Evolutionary conservation across 2,329 filamentous ascomycete species (phyloP).

Genomic region (Xylariaceae sp.): DNA sequence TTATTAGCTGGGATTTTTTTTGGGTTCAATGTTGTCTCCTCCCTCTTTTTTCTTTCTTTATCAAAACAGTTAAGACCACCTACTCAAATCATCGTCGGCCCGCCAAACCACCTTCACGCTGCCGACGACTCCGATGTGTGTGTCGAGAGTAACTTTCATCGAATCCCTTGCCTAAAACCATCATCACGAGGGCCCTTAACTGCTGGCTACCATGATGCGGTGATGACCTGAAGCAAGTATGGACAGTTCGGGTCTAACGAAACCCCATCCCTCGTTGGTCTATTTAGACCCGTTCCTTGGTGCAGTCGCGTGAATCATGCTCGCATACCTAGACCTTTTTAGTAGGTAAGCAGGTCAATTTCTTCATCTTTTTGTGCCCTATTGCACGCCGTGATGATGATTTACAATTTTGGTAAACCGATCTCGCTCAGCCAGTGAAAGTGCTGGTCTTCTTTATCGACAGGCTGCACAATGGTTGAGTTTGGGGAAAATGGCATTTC

Average conservation of each 20-base stretch:
- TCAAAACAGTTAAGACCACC: slow-evolving; percentile 49
- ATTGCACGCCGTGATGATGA: slow-evolving; percentile 33
- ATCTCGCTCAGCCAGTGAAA: slow-evolving; percentile 34
- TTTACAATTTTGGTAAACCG: slow-evolving; percentile 37
- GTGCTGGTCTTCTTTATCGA: slow-evolving; percentile 5
- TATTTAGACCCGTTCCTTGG: neutral
- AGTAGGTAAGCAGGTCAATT: slow-evolving; percentile 14
- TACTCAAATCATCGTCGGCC: slow-evolving; percentile 48
- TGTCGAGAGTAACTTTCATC: slow-evolving; percentile 58
- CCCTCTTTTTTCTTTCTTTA: slow-evolving; percentile 35
- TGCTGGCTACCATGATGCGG: slow-evolving; percentile 65
- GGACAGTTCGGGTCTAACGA: slow-evolving; percentile 46
- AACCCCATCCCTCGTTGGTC: neutral
- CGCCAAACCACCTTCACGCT: slow-evolving; percentile 39
- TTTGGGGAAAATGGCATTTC: slow-evolving; percentile 35
- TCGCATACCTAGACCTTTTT: neutral
- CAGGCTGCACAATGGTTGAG: slow-evolving; percentile 30
- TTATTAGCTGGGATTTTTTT: slow-evolving; percentile 19
- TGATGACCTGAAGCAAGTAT: slow-evolving; percentile 69
- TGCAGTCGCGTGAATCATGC: too few relatives aligned
- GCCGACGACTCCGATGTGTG: slow-evolving; percentile 57
- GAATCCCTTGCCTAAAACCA: slow-evolving; percentile 68
- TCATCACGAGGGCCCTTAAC: slow-evolving; percentile 67
- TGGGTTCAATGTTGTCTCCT: slow-evolving; percentile 2
- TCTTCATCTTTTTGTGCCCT: slow-evolving; percentile 3